These are phyloP conservation scores for Dendrobium officinale DNA, from an alignment of 106 monocot species.

Conservation along the genomic window DNA sequence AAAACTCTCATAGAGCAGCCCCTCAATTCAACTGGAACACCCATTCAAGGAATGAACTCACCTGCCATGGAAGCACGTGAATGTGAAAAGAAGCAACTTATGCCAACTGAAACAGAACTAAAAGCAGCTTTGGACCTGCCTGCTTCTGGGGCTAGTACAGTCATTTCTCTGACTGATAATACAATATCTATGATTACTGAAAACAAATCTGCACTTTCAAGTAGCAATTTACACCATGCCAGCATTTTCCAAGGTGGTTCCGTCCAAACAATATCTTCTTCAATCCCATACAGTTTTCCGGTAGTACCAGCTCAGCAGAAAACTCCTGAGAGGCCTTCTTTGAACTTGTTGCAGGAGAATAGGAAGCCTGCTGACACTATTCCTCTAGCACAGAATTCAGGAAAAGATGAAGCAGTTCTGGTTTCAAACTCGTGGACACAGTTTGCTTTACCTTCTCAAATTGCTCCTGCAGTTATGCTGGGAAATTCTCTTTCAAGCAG, in stretches of 20 bases:
- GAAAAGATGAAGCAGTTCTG: not conserved
- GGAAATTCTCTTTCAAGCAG: no score
- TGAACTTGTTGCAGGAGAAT: conserved; percentile 13
- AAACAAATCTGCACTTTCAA: not conserved
- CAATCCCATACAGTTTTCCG: conserved; percentile 11
- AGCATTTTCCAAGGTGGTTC: not conserved
- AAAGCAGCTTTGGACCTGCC: not conserved
- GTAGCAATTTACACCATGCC: not conserved
- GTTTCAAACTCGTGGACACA: conserved; percentile 5
- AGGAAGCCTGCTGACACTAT: not conserved
- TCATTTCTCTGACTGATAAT: not conserved
- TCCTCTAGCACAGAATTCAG: conserved; percentile 7
- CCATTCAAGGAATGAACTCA: conserved; percentile 12
- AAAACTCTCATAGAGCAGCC: conserved; percentile 9
- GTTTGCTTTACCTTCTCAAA: no score
- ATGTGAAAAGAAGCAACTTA: not conserved
- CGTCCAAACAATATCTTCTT: not conserved
- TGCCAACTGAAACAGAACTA: not conserved
- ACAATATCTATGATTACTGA: conserved; percentile 6
- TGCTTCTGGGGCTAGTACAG: not conserved
- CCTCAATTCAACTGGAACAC: not conserved
- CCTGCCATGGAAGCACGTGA: conserved; percentile 10
- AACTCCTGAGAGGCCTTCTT: not conserved
- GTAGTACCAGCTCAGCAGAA: conserved; percentile 13
- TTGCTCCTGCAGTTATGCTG: not conserved